Evolutionary conservation across 176 grass and related monocot genomes (phyloP), one percentile per base, ranked within the genome.

Genomic region (Elaeis guineensis): DNA sequence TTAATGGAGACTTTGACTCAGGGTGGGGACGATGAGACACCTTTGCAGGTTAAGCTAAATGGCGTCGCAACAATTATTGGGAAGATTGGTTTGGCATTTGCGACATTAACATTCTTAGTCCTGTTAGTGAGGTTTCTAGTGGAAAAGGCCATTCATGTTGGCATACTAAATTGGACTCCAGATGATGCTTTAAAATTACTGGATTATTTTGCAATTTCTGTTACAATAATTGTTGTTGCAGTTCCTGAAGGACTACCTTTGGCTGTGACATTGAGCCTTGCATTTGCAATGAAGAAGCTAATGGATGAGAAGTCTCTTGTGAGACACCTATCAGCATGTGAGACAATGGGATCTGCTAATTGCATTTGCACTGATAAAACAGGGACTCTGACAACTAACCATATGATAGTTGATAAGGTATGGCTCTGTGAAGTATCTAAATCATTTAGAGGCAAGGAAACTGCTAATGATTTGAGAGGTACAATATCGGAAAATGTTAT

Each of bases 311-410:
- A 83, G 20, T 81, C 93, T n/a, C 93, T 97, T 1, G 93, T 97
- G 51, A 29, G 93, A 7, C 93, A 97, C 60, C 80, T 97, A 21
- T 87, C 93, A 39, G 93, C 93, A 17, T 97, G 93, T 59, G 93
- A 97, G 77, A 97, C 92, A 24, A 97, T 97, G 93, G 93, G 93
- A 0, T 97, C 93, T 3, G 87, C 87, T 7, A 91, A 77, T 76
- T 97, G 93, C 70, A 97, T 97, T 78, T 97, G 92, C 62, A 91
- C 92, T 0, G 92, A 97, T 72, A 97, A 97, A 78, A 97, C 92
- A 0, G 92, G 92, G 18, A 97, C 92, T 5, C 68, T 97, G 28
- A 97, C 92, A 63, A 97, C 92, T 4, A 97, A 97, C 63, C 92
- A 88, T 65, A 97, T 97, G 92, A 81, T 91, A 50, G 93, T 97